phyloP scores from a whole-genome alignment of 1,139 yeast species.

The Magnusiomyces tetraspermus region DNA sequence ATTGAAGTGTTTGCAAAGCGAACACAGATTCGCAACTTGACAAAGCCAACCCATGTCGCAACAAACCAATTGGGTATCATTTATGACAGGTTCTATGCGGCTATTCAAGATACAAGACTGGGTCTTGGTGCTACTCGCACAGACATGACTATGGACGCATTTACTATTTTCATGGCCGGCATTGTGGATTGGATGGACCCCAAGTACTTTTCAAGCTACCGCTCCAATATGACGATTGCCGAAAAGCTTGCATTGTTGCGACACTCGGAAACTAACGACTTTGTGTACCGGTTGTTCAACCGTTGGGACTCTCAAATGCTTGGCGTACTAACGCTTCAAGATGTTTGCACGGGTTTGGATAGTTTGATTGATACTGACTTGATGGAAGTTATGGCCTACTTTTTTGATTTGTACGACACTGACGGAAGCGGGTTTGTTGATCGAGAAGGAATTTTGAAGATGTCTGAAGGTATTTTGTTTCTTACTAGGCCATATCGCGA shows the following conservation, averaged over 20 bases:
- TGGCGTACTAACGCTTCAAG: slow-evolving; percentile 55
- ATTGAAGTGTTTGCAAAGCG: slow-evolving; percentile 86
- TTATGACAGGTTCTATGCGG: slow-evolving; percentile 77
- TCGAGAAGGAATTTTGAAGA: slow-evolving; percentile 68
- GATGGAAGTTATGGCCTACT: slow-evolving; percentile 68
- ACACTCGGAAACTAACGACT: slow-evolving; percentile 34
- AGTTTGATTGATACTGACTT: slow-evolving; percentile 61
- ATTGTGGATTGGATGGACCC: slow-evolving; percentile 64
- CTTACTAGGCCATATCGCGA: slow-evolving; percentile 60
- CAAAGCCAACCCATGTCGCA: slow-evolving; percentile 55
- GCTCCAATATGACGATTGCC: background rate
- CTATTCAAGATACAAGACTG: slow-evolving; percentile 62
- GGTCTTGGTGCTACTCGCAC: slow-evolving; percentile 51
- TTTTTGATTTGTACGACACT: slow-evolving; percentile 64
- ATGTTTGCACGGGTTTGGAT: slow-evolving; percentile 66
- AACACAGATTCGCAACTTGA: slow-evolving; percentile 79
- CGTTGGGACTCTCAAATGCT: slow-evolving; percentile 55
- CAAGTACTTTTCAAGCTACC: slow-evolving; percentile 14
- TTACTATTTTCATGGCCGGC: slow-evolving; percentile 64
- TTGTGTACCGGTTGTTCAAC: slow-evolving; percentile 55
- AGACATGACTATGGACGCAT: slow-evolving; percentile 65
- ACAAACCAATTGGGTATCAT: slow-evolving; percentile 54
- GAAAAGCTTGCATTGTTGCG: slow-evolving; percentile 7
- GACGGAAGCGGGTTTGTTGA: slow-evolving; percentile 55
- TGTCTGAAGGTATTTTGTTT: slow-evolving; percentile 78